Percentiles rank a stretch among this genome's conserved stretches.
Conservation (phyloP, 2,329 filamentous ascomycete genomes). For the Dissoconium aciculare region DNA sequence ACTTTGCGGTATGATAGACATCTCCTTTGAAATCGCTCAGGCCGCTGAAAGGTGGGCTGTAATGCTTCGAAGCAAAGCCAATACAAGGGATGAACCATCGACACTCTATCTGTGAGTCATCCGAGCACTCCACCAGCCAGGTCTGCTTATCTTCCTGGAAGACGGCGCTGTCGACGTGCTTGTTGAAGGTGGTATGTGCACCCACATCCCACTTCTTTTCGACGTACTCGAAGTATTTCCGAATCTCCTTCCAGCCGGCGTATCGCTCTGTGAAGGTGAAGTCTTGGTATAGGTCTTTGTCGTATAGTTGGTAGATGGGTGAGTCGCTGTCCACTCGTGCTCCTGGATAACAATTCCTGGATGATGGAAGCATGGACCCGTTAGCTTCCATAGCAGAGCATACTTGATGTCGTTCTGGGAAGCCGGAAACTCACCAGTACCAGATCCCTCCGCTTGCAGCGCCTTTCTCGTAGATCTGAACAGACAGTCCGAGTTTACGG, state of each 20-base stretch:
- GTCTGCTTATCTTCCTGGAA: constrained; percentile 35
- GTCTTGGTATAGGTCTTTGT: constrained; percentile 35
- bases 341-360: constrained; percentile 23
- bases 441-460: constrained; percentile 24
- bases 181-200: constrained; percentile 44
- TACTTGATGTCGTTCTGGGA: constrained; percentile 19
- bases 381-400: neutral
- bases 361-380: neutral
- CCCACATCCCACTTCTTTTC: constrained; percentile 41
- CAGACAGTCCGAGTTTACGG: constrained; percentile 21
- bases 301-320: constrained; percentile 19
- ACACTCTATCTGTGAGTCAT: constrained; percentile 36
- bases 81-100: constrained; percentile 40
- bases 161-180: constrained; percentile 37
- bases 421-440: constrained; percentile 10
- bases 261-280: constrained; percentile 38
- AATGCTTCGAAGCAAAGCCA: constrained; percentile 45
- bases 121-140: constrained; percentile 38
- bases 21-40: constrained; percentile 45
- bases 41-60: constrained; percentile 46
- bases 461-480: constrained; percentile 24
- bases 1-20: constrained; percentile 32
- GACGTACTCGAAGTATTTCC: constrained; percentile 44
- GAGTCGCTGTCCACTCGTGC: constrained; percentile 31
- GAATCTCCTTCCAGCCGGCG: constrained; percentile 22